Conservation (phyloP, 345 rosid species). For the Murraya koenigii region DNA sequence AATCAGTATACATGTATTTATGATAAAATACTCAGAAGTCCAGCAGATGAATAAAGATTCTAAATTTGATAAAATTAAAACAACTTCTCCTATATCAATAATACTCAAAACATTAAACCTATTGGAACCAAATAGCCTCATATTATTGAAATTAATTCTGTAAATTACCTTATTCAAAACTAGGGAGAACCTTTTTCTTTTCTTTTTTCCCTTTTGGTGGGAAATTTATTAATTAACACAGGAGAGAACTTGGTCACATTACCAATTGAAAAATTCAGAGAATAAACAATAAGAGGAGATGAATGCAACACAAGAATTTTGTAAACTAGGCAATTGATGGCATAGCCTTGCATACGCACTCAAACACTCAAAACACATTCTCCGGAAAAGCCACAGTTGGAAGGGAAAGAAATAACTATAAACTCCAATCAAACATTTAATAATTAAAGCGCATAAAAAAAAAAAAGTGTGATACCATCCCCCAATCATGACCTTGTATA, state of each 20-base stretch:
- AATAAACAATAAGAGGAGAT: not conserved
- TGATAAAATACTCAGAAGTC: not conserved
- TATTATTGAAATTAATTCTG: not conserved
- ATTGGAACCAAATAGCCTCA: not conserved
- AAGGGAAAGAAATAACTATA: not conserved
- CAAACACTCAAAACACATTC: not conserved
- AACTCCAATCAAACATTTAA: not conserved
- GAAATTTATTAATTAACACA: too few species aligned
- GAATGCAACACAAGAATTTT: not conserved
- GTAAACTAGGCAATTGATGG: not conserved
- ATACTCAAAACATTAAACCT: not conserved
- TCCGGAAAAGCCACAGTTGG: not conserved
- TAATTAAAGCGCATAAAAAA: not conserved
- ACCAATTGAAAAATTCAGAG: not conserved
- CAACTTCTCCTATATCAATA: not conserved
- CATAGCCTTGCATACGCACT: not conserved
- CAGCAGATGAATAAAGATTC: not conserved
- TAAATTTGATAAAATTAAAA: not conserved
- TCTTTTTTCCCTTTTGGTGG: too few species aligned
- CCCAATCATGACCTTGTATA: not conserved
- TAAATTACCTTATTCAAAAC: not conserved
- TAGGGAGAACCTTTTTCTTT: not conserved
- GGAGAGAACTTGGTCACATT: not conserved
- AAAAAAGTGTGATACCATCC: not conserved
- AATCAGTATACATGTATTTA: not conserved